These are phyloP conservation scores for Juglanconis oblonga DNA, from an alignment of 2,329 filamentous ascomycete genomes.

Conservation along the genomic window DNA sequence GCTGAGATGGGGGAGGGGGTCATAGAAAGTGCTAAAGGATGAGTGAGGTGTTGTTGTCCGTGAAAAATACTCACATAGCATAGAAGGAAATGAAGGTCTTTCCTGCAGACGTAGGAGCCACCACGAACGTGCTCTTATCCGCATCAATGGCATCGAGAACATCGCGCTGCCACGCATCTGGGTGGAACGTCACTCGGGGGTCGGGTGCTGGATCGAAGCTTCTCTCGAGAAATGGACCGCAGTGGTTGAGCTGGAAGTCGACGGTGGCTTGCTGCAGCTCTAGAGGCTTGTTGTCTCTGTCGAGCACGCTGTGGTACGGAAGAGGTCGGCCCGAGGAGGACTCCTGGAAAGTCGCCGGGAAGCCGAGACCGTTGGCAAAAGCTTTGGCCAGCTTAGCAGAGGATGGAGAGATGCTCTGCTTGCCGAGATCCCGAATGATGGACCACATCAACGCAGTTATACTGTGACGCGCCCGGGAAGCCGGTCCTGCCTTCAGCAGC, in stretches of 20 bases:
- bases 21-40: no score
- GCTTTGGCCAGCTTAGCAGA: conserved; percentile 1
- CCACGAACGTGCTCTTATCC: conserved; percentile 68
- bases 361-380: not conserved
- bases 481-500: conserved; percentile 1
- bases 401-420: conserved; percentile 9
- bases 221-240: conserved; percentile 73
- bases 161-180: conserved; percentile 73
- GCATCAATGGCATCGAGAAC: conserved; percentile 72
- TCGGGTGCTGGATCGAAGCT: conserved; percentile 68
- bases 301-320: conserved; percentile 4
- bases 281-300: not conserved
- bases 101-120: conserved; percentile 75
- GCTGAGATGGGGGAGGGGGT: no score
- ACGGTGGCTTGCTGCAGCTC: conserved; percentile 10
- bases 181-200: conserved; percentile 65
- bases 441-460: conserved; percentile 23
- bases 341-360: not conserved
- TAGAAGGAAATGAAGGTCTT: conserved; percentile 87
- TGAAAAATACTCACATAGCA: conserved; percentile 52
- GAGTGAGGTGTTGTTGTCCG: no score
- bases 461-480: not conserved
- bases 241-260: conserved; percentile 66
- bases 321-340: not conserved
- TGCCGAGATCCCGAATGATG: conserved; percentile 14